Percentiles rank a stretch among this genome's conserved stretches.
phyloP scores from a whole-genome alignment of 208 protist species.

The Wallacemonas sp. region DNA sequence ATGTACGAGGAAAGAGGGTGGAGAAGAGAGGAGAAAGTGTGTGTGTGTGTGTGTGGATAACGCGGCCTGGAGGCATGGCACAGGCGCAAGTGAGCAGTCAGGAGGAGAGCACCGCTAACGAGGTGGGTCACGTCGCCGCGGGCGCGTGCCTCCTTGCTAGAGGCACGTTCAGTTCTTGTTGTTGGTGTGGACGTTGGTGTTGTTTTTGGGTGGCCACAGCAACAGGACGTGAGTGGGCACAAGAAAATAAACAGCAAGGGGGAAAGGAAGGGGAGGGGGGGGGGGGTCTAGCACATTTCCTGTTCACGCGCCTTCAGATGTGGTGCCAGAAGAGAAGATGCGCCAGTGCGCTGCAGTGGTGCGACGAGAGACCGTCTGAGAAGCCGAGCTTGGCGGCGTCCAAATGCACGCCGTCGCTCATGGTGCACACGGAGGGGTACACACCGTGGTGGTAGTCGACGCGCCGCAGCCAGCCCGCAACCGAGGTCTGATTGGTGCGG shows the following conservation, averaged over 20 bases:
- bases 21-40: no score
- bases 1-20: no score
- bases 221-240: no score
- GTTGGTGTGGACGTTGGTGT: no score
- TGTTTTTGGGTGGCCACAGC: no score
- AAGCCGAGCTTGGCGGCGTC: conserved; percentile 12
- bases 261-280: neutral
- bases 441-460: neutral
- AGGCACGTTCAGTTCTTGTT: no score
- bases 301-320: neutral
- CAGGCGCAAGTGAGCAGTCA: no score
- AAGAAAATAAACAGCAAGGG: neutral
- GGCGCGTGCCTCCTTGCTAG: no score
- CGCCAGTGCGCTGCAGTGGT: neutral
- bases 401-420: conserved; percentile 13
- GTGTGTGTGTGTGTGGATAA: no score
- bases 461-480: neutral
- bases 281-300: neutral
- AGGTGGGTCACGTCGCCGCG: no score
- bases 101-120: no score
- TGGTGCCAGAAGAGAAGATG: conserved; percentile 1
- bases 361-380: neutral
- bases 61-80: no score
- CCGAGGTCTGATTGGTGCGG: neutral
- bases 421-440: conserved; percentile 9